Percentiles rank a stretch among this genome's conserved stretches.
Evolutionary conservation across 495 filamentous ascomycete genomes (phyloP).

Genomic region (Antarctomyces pellizariae): DNA sequence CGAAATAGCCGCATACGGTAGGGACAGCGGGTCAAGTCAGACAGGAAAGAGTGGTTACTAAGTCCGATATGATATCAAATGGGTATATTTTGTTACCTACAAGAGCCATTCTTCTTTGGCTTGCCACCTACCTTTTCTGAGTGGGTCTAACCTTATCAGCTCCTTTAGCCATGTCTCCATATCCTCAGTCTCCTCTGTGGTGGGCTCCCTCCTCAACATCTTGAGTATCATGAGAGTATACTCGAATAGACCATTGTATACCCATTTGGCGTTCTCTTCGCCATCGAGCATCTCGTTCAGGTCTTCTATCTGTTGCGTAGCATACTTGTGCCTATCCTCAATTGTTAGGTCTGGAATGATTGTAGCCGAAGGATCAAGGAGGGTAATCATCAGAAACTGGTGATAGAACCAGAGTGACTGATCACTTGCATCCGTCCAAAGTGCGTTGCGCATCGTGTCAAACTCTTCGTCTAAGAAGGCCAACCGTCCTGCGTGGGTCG

Average conservation of each 20-base stretch:
- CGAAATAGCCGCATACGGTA: too few relatives aligned
- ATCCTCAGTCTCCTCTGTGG: slow-evolving; percentile 18
- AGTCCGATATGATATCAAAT: neutral
- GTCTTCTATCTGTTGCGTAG: slow-evolving; percentile 40
- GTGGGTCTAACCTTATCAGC: slow-evolving; percentile 41
- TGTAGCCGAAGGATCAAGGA: slow-evolving; percentile 20
- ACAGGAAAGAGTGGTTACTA: neutral
- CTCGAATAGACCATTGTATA: slow-evolving; percentile 54
- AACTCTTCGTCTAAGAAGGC: slow-evolving; percentile 63
- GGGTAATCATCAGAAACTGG: slow-evolving; percentile 49
- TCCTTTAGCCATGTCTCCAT: slow-evolving; percentile 37
- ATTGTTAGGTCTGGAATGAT: slow-evolving; percentile 37
- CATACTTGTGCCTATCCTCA: slow-evolving; percentile 37
- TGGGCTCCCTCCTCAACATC: slow-evolving; percentile 17
- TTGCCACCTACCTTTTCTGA: slow-evolving; percentile 43
- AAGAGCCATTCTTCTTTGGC: too few relatives aligned
- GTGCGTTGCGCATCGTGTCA: slow-evolving; percentile 42
- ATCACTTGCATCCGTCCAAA: slow-evolving; percentile 71
- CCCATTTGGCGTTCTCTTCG: slow-evolving; percentile 54
- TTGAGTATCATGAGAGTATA: slow-evolving; percentile 27
- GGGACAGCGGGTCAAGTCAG: neutral
- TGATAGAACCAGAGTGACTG: slow-evolving; percentile 96
- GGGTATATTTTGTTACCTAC: slow-evolving; percentile 6
- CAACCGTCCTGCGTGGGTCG: slow-evolving; percentile 33
- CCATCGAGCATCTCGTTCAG: slow-evolving; percentile 53